A percentile compares a stretch with the other conserved stretches of the same genome.
phyloP scores from a whole-genome alignment of 2,329 filamentous ascomycete species.

The Calonectria pseudoturangicola region DNA sequence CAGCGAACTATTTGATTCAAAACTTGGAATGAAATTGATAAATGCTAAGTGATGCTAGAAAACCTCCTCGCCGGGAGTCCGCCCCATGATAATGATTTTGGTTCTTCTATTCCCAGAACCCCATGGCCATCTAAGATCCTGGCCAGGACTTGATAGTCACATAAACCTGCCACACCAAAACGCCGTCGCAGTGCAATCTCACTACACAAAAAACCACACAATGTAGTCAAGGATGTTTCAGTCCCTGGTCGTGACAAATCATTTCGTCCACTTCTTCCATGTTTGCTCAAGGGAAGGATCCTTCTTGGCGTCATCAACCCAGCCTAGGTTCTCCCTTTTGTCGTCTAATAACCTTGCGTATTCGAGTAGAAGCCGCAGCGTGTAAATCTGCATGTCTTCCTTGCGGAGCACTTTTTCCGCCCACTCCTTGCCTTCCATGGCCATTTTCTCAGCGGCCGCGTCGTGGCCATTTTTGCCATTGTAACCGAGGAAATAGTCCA shows the following conservation, averaged over 20 bases:
- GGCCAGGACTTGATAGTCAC: slow-evolving; percentile 10
- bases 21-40: background rate
- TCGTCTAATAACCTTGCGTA: slow-evolving; percentile 75
- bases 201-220: slow-evolving; percentile 32
- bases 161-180: slow-evolving; percentile 35
- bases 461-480: slow-evolving; percentile 70
- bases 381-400: slow-evolving; percentile 85
- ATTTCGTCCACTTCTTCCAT: slow-evolving; percentile 55
- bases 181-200: slow-evolving; percentile 44
- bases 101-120: slow-evolving; percentile 37
- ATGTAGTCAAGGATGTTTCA: slow-evolving; percentile 6
- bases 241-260: slow-evolving; percentile 27
- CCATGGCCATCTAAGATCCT: slow-evolving; percentile 14
- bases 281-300: slow-evolving; percentile 58
- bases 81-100: slow-evolving; percentile 28
- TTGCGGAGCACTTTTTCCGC: slow-evolving; percentile 79
- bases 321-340: slow-evolving; percentile 71
- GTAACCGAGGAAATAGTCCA: slow-evolving; percentile 84
- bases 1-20: background rate
- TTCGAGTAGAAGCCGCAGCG: slow-evolving; percentile 78
- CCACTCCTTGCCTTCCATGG: slow-evolving; percentile 79
- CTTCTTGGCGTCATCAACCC: slow-evolving; percentile 69
- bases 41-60: slow-evolving; percentile 5
- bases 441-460: slow-evolving; percentile 77
- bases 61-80: slow-evolving; percentile 33